Evolutionary conservation across 495 filamentous ascomycete genomes (phyloP).

Genomic region (Chaetomium tenue): DNA sequence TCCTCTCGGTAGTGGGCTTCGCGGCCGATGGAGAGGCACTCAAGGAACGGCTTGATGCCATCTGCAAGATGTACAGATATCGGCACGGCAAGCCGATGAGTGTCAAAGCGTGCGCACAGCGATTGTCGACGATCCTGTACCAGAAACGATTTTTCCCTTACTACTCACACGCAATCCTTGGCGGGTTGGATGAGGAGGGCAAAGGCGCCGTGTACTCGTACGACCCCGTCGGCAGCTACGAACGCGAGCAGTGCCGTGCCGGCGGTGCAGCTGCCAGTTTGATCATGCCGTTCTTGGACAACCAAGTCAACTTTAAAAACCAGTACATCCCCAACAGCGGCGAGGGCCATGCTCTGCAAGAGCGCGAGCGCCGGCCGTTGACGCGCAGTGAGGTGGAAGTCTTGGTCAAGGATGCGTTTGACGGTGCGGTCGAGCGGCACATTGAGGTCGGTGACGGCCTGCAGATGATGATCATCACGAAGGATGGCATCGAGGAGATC

Average conservation of each 20-base stretch:
- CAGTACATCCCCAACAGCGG: slow-evolving; percentile 91
- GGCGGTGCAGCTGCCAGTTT: slow-evolving; percentile 92
- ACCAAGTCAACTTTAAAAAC: slow-evolving; percentile 99
- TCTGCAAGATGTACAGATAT: slow-evolving; percentile 97
- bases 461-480: slow-evolving; percentile 91
- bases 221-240: slow-evolving; percentile 95
- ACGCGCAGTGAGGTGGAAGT: slow-evolving; percentile 71
- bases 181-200: slow-evolving; percentile 91
- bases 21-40: slow-evolving; percentile 89
- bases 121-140: slow-evolving; percentile 90
- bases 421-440: slow-evolving; percentile 95
- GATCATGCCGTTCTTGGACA: slow-evolving; percentile 99
- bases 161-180: slow-evolving; percentile 90
- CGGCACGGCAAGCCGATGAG: slow-evolving; percentile 91
- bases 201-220: slow-evolving; percentile 94
- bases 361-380: slow-evolving; percentile 63
- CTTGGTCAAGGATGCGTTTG: slow-evolving; percentile 94
- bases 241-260: slow-evolving; percentile 91
- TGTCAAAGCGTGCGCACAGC: slow-evolving; percentile 88
- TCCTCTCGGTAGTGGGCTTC: slow-evolving; percentile 92
- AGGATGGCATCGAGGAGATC: slow-evolving; percentile 82
- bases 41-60: slow-evolving; percentile 81
- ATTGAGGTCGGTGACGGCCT: slow-evolving; percentile 97
- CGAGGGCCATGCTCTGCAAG: slow-evolving; percentile 73
- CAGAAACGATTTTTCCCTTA: slow-evolving; percentile 98